Base-by-base conservation (phyloP, 768 basidiomycete genomes). In the Sarcodon sp. region DNA sequence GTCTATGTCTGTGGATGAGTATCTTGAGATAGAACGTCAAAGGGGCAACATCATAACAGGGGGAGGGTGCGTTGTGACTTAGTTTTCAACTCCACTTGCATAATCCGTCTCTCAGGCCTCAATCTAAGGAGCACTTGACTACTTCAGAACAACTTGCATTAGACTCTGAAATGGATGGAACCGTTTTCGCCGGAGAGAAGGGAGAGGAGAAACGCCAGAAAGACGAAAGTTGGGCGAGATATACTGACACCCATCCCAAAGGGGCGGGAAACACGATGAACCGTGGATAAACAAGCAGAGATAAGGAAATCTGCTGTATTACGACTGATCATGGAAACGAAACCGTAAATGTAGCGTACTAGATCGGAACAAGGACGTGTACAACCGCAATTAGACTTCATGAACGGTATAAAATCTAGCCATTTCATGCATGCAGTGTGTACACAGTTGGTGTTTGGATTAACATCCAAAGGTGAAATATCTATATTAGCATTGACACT, bases 211-310 rank as follows among this genome's bases (percentile, higher is more conserved):
- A 86, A 64, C 67, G 92, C 41, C 70, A 73, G 56, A 87, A 91
- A 61, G 87, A 93, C 55, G 90, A 97, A 61, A 80, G 81, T 34
- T 97, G 93, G 92, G 91, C 92, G 32, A 71, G 69, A 49, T 98
- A 77, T 57, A 90, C 83, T 12, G 96, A 97, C 45, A 71, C 69
- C 21, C 82, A 99, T 63, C 81, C 83, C 10, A 82, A 72, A 57
- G 96, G 96, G 1, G 86, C 85, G n/a, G 96, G 96, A 3, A 99
- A 99, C 61, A 94, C 83, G 9, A 91, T 94, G 86, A 96, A 97
- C 62, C 76, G 88, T 53, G 92, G 92, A 51, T 91, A 63, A 75
- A 16, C 33, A 32, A 45, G 35, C 43, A 44, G 37, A 4, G 21
- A 27, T 27, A 27, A 27, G 21, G n/a, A 27, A 27, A 27, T 27